Conservation (phyloP, 73 alveolate species). For the Diophrys sp. region DNA sequence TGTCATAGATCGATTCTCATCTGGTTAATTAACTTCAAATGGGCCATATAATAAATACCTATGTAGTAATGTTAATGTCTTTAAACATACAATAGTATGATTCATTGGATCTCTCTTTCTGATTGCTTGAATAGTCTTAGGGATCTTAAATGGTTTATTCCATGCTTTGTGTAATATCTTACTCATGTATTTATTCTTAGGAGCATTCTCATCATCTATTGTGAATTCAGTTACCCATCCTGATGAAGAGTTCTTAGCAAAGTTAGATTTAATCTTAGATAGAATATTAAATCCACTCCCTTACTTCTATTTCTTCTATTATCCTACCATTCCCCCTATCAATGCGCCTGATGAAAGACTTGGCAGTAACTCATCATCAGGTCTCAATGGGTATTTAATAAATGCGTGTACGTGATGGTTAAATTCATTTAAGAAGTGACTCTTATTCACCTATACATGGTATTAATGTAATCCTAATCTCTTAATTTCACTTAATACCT, state of each 20-base stretch:
- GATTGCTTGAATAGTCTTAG: not conserved
- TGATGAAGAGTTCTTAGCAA: not conserved
- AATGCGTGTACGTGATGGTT: not conserved
- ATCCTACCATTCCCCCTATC: not conserved
- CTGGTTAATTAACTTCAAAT: not conserved
- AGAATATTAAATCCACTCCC: not conserved
- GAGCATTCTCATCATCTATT: not conserved
- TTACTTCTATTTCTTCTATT: not conserved
- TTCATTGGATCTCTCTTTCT: not conserved
- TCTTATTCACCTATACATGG: no score
- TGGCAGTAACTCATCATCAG: not conserved
- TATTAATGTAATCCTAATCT: no score
- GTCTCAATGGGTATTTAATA: not conserved
- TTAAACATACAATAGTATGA: slow-evolving; percentile 2
- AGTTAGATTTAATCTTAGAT: not conserved
- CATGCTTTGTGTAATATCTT: slow-evolving; percentile 17
- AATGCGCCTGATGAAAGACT: not conserved
- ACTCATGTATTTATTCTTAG: slow-evolving; percentile 3
- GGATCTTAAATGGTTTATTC: slow-evolving; percentile 10
- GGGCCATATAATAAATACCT: slow-evolving; percentile 17
- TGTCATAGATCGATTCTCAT: not conserved
- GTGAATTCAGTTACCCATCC: not conserved
- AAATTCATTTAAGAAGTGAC: not conserved
- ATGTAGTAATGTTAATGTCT: slow-evolving; percentile 12
- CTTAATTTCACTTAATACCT: no score